Conservation (phyloP, 1,284 basidiomycete species). For the Boletus albobrunnescens region DNA sequence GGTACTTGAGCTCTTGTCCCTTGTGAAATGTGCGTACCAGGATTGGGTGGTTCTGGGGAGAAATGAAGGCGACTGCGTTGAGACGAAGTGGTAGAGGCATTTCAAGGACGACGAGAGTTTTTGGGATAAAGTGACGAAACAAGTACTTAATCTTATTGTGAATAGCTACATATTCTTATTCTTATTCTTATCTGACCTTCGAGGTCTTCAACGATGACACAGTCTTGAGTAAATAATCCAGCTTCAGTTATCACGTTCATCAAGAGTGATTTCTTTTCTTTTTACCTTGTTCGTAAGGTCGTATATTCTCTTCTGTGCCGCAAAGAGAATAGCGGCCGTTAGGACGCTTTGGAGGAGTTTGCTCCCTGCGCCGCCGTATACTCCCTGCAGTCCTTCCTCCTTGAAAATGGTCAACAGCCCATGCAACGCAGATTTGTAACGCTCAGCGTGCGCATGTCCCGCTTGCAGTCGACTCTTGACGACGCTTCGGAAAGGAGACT, state of each 20-base stretch:
- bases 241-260: background rate
- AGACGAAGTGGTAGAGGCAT: slow-evolving; percentile 66
- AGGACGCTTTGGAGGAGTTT: slow-evolving; percentile 89
- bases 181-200: background rate
- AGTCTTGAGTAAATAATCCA: slow-evolving; percentile 12
- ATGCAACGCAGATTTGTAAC: slow-evolving; percentile 69
- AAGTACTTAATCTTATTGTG: too few relatives aligned
- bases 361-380: slow-evolving; percentile 82
- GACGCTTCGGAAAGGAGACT: slow-evolving; percentile 46
- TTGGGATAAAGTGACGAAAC: too few relatives aligned
- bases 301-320: slow-evolving; percentile 74
- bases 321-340: slow-evolving; percentile 88
- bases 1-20: slow-evolving; percentile 72
- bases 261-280: background rate
- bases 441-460: slow-evolving; percentile 56
- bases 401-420: slow-evolving; percentile 68
- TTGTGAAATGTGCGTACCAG: slow-evolving; percentile 67
- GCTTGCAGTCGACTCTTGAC: slow-evolving; percentile 82
- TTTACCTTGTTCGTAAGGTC: slow-evolving; percentile 60
- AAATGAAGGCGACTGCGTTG: slow-evolving; percentile 77
- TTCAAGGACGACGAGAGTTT: too few relatives aligned
- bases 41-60: slow-evolving; percentile 76
- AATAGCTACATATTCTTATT: too few relatives aligned
- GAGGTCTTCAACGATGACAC: slow-evolving; percentile 13
- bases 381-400: slow-evolving; percentile 74